phyloP scores from a whole-genome alignment of 164 flowering plant genomes.

The Taxillus chinensis region DNA sequence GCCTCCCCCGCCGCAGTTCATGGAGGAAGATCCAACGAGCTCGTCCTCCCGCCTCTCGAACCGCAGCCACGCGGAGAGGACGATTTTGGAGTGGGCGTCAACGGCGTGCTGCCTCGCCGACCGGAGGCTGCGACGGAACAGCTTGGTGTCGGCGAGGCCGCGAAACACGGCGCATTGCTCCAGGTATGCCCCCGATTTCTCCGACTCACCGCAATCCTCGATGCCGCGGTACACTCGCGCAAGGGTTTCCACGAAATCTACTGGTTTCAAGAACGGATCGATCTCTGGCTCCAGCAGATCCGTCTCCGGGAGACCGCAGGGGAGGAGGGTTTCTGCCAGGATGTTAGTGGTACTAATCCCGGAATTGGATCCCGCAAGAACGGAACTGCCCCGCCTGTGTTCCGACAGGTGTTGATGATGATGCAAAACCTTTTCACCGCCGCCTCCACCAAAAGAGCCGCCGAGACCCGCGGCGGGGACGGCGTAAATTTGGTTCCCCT shows the following conservation, averaged over 20 bases:
- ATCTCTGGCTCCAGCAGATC: slow-evolving; percentile 25
- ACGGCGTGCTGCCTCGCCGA: slow-evolving; percentile 6
- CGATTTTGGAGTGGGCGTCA: background rate
- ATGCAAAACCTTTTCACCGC: slow-evolving; percentile 32
- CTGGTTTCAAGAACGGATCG: background rate
- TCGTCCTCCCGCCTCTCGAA: slow-evolving; percentile 5
- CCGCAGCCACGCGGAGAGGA: slow-evolving; percentile 3
- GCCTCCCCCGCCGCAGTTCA: slow-evolving; percentile 54
- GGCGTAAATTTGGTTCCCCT: slow-evolving; percentile 37
- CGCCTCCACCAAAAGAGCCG: slow-evolving; percentile 21
- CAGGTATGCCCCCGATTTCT: slow-evolving; percentile 2
- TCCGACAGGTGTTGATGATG: slow-evolving; percentile 30
- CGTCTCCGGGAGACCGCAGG: slow-evolving; percentile 33
- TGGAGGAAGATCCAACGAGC: slow-evolving; percentile 26
- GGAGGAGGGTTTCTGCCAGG: slow-evolving; percentile 22
- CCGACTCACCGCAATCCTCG: background rate
- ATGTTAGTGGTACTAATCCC: slow-evolving; percentile 3
- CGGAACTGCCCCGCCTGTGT: slow-evolving; percentile 24
- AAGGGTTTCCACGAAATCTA: slow-evolving; percentile 1
- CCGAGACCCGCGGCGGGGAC: slow-evolving; percentile 15
- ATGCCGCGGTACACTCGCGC: background rate
- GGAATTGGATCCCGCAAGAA: slow-evolving; percentile 23
- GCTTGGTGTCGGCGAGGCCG: background rate
- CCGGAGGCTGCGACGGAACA: background rate
- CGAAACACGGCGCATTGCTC: background rate